A percentile compares a stretch with the other conserved stretches of the same genome.
These are phyloP conservation scores for Solanum ossicruentum DNA, from an alignment of 257 asterid species.

Conservation along the genomic window DNA sequence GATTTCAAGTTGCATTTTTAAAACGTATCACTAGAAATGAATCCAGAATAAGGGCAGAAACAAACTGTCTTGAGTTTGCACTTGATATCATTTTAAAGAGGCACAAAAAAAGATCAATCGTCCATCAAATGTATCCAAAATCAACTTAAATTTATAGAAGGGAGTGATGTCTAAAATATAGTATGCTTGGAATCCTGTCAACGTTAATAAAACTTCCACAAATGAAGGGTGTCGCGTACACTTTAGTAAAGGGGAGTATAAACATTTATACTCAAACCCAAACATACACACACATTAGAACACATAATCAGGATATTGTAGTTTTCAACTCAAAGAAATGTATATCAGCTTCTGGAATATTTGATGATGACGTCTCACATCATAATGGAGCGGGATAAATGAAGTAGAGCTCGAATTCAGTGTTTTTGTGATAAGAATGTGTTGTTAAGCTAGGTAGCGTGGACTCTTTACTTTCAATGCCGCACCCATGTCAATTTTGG, in stretches of 20 bases:
- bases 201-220: background rate
- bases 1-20: background rate
- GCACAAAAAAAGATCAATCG: background rate
- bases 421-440: background rate
- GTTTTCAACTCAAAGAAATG: background rate
- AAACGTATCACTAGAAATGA: background rate
- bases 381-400: background rate
- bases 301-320: background rate
- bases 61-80: background rate
- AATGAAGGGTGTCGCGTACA: background rate
- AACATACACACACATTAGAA: background rate
- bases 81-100: background rate
- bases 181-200: background rate
- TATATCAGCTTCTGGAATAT: background rate
- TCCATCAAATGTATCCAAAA: background rate
- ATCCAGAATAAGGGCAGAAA: background rate
- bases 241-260: background rate
- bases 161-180: background rate
- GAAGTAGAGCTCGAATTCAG: background rate
- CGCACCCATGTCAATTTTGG: too few species aligned
- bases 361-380: background rate
- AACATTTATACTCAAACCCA: background rate
- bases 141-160: background rate
- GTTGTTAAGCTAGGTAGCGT: background rate
- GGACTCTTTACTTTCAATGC: too few species aligned